Percentiles rank a stretch among this genome's conserved stretches.
phyloP scores from a whole-genome alignment of 2,329 filamentous ascomycete genomes.

The Fusarium sp. region DNA sequence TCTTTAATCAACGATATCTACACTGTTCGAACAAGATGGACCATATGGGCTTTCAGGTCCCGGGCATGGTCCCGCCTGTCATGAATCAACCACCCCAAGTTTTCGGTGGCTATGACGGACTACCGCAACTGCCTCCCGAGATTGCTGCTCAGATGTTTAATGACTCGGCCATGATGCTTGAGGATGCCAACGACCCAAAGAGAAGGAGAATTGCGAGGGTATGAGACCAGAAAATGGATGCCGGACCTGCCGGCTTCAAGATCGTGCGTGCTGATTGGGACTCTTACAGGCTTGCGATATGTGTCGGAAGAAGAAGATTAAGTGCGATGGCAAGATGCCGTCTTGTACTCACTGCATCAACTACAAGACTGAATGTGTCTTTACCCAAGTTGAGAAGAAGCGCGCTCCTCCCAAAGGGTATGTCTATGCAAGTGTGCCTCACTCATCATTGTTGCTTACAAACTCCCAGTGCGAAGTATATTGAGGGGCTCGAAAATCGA shows the following conservation, averaged over 20 bases:
- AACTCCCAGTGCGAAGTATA: constrained; percentile 85
- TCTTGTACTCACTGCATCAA: constrained; percentile 96
- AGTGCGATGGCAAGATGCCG: constrained; percentile 96
- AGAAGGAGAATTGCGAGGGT: constrained; percentile 89
- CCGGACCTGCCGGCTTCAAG: constrained; percentile 4
- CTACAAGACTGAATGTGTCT: constrained; percentile 97
- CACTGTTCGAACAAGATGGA: constrained; percentile 51
- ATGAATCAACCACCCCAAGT: constrained; percentile 77
- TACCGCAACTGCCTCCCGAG: constrained; percentile 68
- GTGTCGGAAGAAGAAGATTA: constrained; percentile 97
- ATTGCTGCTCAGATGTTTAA: constrained; percentile 71
- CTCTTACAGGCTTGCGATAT: constrained; percentile 84
- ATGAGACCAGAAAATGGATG: constrained; percentile 52
- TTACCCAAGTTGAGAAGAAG: constrained; percentile 99
- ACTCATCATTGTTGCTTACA: constrained; percentile 37
- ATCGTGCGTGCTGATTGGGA: constrained; percentile 32
- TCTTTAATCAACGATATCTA: not conserved
- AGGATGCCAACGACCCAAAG: constrained; percentile 85
- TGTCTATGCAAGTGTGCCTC: constrained; percentile 40
- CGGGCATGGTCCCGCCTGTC: constrained; percentile 68
- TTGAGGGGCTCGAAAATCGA: constrained; percentile 94
- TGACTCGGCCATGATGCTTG: constrained; percentile 67
- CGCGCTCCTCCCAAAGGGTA: constrained; percentile 96
- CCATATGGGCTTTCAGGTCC: constrained; percentile 70
- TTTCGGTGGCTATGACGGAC: constrained; percentile 75